A percentile compares a stretch with the other conserved stretches of the same genome.
phyloP scores from a whole-genome alignment of 2,329 filamentous ascomycete species.

The Aspergillus niger region DNA sequence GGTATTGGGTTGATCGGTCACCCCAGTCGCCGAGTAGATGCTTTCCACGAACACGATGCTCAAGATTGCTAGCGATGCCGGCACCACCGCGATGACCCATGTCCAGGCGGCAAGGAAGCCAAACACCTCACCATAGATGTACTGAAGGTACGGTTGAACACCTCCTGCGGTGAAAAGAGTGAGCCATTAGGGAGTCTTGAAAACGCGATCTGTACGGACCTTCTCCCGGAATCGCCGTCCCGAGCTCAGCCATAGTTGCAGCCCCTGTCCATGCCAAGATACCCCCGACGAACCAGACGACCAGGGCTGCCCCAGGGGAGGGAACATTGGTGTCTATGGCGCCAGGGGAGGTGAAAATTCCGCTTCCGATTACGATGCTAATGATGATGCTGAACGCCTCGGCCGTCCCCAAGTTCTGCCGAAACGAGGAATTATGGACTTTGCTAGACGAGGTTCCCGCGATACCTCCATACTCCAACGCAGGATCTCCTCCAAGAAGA shows the following conservation, averaged over 20 bases:
- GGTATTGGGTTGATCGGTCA: conserved; percentile 7
- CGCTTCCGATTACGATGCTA: conserved; percentile 23
- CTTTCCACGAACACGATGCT: conserved; percentile 24
- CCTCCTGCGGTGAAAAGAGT: not conserved
- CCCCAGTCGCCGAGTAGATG: conserved; percentile 16
- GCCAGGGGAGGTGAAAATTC: conserved; percentile 19
- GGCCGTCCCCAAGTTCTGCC: conserved; percentile 16
- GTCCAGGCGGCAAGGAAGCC: conserved; percentile 22
- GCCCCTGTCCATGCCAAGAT: conserved; percentile 21
- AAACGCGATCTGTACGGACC: not conserved
- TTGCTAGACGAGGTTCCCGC: not conserved
- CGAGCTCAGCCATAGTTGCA: conserved; percentile 20
- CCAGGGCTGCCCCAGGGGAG: conserved; percentile 17
- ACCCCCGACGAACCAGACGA: conserved; percentile 21
- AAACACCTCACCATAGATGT: conserved; percentile 19
- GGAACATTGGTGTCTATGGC: conserved; percentile 22
- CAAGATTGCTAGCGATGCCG: conserved; percentile 18
- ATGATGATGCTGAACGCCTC: conserved; percentile 24
- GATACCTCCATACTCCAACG: not conserved
- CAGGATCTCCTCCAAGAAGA: not conserved
- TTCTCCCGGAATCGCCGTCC: conserved; percentile 21
- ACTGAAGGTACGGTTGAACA: conserved; percentile 21
- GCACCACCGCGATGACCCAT: conserved; percentile 22
- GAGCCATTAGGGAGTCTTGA: not conserved
- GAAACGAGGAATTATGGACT: conserved; percentile 5